Base-by-base conservation (phyloP, 768 basidiomycete genomes). In the Tylopilus intermedius region DNA sequence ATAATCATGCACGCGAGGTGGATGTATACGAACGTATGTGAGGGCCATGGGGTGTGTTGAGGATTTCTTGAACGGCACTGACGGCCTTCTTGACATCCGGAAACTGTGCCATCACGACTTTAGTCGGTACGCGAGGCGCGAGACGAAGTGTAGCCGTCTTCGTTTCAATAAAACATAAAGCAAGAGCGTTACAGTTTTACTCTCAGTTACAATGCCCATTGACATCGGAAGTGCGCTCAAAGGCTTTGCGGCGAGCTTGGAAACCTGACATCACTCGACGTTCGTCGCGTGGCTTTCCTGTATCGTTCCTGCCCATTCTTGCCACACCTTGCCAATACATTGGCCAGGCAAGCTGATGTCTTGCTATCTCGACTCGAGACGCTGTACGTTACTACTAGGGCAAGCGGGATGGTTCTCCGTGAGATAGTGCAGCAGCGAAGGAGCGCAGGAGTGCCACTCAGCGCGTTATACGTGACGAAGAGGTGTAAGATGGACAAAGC, bases 81-180 rank as follows among this genome's bases (percentile, higher is more conserved):
- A 90, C 86, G 0, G 94, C 94, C 40, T 77, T 73, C 49, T 83
- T 77, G 8, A 94, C 90, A 53, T 83, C 75, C 0, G 84, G 83
- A 72, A 97, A 97, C 53, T 90, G 88, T 9, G 85, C 90, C 71
- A 96, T 85, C 0, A 90, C 92, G 33, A 94, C 92, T 57, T 82
- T 84, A 4, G 88, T 90, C 0, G 92, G 92, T 3, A 94, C 60
- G 1, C 84, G 62, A 8, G 94, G 93, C 1, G 90, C 81, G 4
- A 96, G 79, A 27, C 90, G 79, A 22, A 96, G 70, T 0, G 93
- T 96, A 4, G 83, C 92, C 90, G 58, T 21, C 47, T 53, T 6
- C 48, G 14, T 41, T 30, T 54, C 30, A 40, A 40, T 13, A 37
- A 52, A 35, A 15, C 1, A 41, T 18, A 8, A 15, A 14, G 2